phyloP scores from a whole-genome alignment of 2,329 filamentous ascomycete genomes.

The Cercospora sp. region DNA sequence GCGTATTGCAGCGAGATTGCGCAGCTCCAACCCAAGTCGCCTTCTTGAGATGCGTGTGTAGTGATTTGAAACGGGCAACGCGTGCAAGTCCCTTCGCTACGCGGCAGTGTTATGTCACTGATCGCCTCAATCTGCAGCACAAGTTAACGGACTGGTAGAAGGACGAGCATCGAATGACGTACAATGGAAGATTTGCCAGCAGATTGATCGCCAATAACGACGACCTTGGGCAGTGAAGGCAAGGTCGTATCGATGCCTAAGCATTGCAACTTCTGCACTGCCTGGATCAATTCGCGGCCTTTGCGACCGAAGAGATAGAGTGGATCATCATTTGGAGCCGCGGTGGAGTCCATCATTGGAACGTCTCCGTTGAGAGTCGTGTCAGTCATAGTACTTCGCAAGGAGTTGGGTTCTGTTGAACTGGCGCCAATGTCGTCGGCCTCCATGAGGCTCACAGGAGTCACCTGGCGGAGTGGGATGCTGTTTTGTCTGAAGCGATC shows the following conservation, averaged over 20 bases:
- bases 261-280: conserved; percentile 67
- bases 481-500: neutral
- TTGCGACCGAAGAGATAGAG: conserved; percentile 60
- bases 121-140: conserved; percentile 44
- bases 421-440: neutral
- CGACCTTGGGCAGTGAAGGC: conserved; percentile 73
- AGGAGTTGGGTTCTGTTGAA: neutral
- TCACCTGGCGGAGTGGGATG: conserved; percentile 7
- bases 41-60: conserved; percentile 54
- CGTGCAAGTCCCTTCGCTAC: conserved; percentile 73
- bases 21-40: conserved; percentile 61
- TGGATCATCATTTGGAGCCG: conserved; percentile 13
- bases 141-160: neutral
- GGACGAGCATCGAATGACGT: neutral
- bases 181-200: conserved; percentile 74
- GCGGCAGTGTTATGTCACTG: conserved; percentile 68
- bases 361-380: neutral
- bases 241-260: conserved; percentile 69
- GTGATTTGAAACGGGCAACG: conserved; percentile 77
- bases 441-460: neutral
- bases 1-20: conserved; percentile 64
- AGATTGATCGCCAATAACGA: conserved; percentile 81
- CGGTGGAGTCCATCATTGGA: neutral
- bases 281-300: conserved; percentile 65
- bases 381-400: neutral